These are phyloP conservation scores for Candida coleopterorum DNA, from an alignment of 805 yeast genomes.

Conservation along the genomic window DNA sequence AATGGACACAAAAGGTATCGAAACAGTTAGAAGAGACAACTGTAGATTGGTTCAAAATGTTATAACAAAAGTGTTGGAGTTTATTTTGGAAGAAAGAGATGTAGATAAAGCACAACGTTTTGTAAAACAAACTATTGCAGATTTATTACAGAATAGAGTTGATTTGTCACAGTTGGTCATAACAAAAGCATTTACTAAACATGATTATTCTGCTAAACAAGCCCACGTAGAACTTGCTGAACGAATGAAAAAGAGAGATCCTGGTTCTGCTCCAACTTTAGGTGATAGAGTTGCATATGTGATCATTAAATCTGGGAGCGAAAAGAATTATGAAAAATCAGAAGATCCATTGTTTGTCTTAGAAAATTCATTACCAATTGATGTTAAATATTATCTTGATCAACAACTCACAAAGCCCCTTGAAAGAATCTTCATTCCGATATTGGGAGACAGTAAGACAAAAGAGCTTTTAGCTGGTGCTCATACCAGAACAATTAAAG, in stretches of 20 bases:
- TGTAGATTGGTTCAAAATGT: conserved; percentile 93
- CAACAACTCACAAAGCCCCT: conserved; percentile 92
- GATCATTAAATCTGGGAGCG: conserved; percentile 71
- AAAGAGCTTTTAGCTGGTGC: conserved; percentile 76
- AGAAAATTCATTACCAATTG: conserved; percentile 89
- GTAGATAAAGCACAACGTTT: conserved; percentile 78
- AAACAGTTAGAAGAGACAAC: conserved; percentile 96
- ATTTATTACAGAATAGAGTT: conserved; percentile 81
- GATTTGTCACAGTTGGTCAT: conserved; percentile 93
- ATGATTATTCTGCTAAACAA: conserved; percentile 92
- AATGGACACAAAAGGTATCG: conserved; percentile 97
- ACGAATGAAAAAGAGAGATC: conserved; percentile 92
- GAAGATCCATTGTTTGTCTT: conserved; percentile 94
- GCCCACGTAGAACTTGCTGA: conserved; percentile 97
- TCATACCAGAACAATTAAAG: conserved; percentile 74
- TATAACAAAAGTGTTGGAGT: conserved; percentile 82
- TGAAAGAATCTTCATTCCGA: conserved; percentile 91
- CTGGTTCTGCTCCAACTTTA: conserved; percentile 93
- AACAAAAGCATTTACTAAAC: conserved; percentile 83
- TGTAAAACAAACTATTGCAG: conserved; percentile 85
- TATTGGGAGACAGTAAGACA: conserved; percentile 80
- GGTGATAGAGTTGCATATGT: conserved; percentile 99
- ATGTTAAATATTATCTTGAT: conserved; percentile 87
- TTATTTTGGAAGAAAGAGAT: conserved; percentile 81
- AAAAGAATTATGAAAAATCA: conserved; percentile 89